A percentile compares a stretch with the other conserved stretches of the same genome.
Evolutionary conservation across 768 basidiomycete species (phyloP).

Genomic region (Amanita pallidorosea): DNA sequence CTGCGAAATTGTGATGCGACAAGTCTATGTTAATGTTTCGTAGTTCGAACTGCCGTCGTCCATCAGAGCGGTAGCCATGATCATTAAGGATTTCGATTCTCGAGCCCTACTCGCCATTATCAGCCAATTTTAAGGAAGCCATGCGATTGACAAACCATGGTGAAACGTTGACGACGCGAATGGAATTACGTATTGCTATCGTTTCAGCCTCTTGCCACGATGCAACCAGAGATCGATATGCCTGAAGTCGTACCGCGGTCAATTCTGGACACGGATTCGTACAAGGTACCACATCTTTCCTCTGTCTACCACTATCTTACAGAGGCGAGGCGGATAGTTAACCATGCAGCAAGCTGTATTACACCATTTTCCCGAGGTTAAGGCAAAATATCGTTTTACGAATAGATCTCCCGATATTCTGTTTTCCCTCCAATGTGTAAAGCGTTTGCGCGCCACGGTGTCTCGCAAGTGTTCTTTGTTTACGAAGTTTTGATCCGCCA

Average conservation of each 20-base stretch:
- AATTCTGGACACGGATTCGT: constrained; percentile 86
- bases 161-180: neutral
- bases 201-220: constrained; percentile 13
- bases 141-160: neutral
- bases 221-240: constrained; percentile 17
- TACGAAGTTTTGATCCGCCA: neutral
- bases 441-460: constrained; percentile 44
- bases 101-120: neutral
- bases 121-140: neutral
- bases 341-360: constrained; percentile 94
- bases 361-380: constrained; percentile 60
- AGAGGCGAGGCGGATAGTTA: constrained; percentile 35
- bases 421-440: constrained; percentile 59
- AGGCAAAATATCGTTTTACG: constrained; percentile 71
- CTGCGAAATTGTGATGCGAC: constrained; percentile 61
- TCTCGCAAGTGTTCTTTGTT: constrained; percentile 27
- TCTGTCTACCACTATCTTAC: constrained; percentile 2
- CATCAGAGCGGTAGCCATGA: constrained; percentile 85
- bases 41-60: constrained; percentile 85
- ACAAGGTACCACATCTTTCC: constrained; percentile 53
- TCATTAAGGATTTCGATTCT: constrained; percentile 70
- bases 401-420: constrained; percentile 56
- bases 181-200: neutral
- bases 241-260: constrained; percentile 33
- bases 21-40: constrained; percentile 75